Evolutionary conservation across 2,329 filamentous ascomycete genomes (phyloP), one percentile per base, ranked within the genome.

Genomic region (Helminthosporium solani): DNA sequence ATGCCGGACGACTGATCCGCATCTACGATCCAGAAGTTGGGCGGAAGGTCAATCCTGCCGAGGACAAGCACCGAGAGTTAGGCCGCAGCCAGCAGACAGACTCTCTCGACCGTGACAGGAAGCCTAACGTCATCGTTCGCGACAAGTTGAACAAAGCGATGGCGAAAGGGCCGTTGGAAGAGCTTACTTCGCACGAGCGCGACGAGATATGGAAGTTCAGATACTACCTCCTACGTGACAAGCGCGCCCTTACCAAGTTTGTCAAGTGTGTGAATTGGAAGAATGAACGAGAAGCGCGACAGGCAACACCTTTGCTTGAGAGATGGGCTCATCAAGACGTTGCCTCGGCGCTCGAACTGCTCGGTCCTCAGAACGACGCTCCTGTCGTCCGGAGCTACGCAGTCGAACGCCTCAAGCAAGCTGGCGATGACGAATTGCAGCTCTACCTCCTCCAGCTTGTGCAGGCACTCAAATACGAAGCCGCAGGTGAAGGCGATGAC

Each of bases 301-400:
- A 96, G 73, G 91, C 92, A 5, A 88, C 94, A 19, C 89, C 95
- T 50, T 83, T 99, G 3, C 79, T 99, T 15, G 84, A 87, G 0
- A 92, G 91, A 58, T 99, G 94, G 94, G 95, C 88, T 0, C 90
- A 95, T 56, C 96, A 99, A 47, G 94, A 97, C 64, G 86, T 99
- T 4, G 95, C 99, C 60, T 94, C 97, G 73, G 94, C 92, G 15
- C 79, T 99, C 35, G 94, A 99, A 69, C 78, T 99, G 9, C 83
- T 99, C 1, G 94, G 94, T 0, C 92, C 94, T 8, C 90, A 87
- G 0, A 95, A 97, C 53, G 88, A 95, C 63, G 95, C 95, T 58
- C 79, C 85, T 1, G 84, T 87, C 0, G 91, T 99, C 18, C 84
- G 94, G 52, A 88, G 90, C 0, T 99, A 96, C 68, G 94, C 94